phyloP scores from a whole-genome alignment of 163 green algal species.

The Coccomyxa subellipsoidea region DNA sequence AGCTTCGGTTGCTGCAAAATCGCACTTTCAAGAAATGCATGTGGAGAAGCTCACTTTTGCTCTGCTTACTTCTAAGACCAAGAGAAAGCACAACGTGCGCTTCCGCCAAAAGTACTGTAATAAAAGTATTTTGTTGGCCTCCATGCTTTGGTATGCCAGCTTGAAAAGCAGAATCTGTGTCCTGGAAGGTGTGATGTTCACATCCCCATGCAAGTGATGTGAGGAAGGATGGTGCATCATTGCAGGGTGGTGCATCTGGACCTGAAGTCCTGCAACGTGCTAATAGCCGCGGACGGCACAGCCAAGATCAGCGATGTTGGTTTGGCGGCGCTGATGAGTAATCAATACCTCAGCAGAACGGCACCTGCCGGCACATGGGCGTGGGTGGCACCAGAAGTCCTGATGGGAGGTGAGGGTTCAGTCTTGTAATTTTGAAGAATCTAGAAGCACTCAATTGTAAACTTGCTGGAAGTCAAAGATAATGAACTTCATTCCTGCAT shows the following conservation, averaged over 20 bases:
- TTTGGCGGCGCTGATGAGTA: conserved; percentile 19
- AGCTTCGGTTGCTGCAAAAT: neutral
- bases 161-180: no score
- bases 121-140: no score
- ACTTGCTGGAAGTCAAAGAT: no score
- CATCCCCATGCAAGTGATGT: neutral
- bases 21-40: neutral
- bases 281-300: conserved; percentile 25
- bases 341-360: neutral
- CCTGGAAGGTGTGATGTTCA: neutral
- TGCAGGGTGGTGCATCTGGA: conserved; percentile 6
- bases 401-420: neutral
- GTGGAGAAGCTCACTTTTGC: no score
- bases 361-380: conserved; percentile 6
- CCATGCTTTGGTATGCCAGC: no score
- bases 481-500: neutral
- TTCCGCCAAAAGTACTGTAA: neutral
- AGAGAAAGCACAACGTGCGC: no score
- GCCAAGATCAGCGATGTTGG: conserved; percentile 43
- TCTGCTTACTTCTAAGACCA: no score
- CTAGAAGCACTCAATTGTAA: no score
- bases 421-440: neutral
- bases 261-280: conserved; percentile 31
- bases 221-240: neutral
- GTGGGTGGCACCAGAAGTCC: neutral